Percentiles rank a stretch among this genome's conserved stretches.
Conservation (phyloP, 768 basidiomycete genomes). For the Suillus subalutaceus region DNA sequence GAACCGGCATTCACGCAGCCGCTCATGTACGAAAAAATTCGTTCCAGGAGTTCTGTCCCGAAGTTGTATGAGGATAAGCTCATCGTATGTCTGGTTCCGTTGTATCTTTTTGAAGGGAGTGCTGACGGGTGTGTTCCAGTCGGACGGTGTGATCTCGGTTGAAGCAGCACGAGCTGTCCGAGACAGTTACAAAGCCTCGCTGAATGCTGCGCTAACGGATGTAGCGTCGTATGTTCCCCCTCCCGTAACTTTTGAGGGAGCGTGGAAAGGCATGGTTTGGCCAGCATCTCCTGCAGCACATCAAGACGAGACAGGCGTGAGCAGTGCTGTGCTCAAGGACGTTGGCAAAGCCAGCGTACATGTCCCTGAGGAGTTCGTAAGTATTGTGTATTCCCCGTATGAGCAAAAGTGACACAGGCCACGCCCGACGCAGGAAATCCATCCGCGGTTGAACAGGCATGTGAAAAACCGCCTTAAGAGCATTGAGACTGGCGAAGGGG, state of each 20-base stretch:
- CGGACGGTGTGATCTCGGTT: slow-evolving; percentile 46
- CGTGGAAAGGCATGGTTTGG: slow-evolving; percentile 66
- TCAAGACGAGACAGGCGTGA: slow-evolving; percentile 71
- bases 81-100: slow-evolving; percentile 48
- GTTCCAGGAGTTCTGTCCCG: slow-evolving; percentile 75
- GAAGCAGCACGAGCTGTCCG: slow-evolving; percentile 55
- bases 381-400: slow-evolving; percentile 27
- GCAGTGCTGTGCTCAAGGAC: slow-evolving; percentile 47
- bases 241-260: slow-evolving; percentile 59
- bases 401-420: not conserved
- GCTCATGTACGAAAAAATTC: slow-evolving; percentile 89
- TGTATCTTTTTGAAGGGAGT: not conserved
- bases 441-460: slow-evolving; percentile 77
- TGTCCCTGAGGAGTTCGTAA: slow-evolving; percentile 62
- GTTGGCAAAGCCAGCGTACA: slow-evolving; percentile 73
- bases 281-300: slow-evolving; percentile 59
- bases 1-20: slow-evolving; percentile 88
- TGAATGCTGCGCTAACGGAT: slow-evolving; percentile 62
- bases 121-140: slow-evolving; percentile 16
- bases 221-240: slow-evolving; percentile 51
- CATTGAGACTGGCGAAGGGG: slow-evolving; percentile 65
- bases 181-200: slow-evolving; percentile 56
- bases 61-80: slow-evolving; percentile 81
- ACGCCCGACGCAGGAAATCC: slow-evolving; percentile 61
- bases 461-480: slow-evolving; percentile 76